Base-by-base conservation (phyloP, 2,329 filamentous ascomycete genomes). In the Colletotrichum costaricense region DNA sequence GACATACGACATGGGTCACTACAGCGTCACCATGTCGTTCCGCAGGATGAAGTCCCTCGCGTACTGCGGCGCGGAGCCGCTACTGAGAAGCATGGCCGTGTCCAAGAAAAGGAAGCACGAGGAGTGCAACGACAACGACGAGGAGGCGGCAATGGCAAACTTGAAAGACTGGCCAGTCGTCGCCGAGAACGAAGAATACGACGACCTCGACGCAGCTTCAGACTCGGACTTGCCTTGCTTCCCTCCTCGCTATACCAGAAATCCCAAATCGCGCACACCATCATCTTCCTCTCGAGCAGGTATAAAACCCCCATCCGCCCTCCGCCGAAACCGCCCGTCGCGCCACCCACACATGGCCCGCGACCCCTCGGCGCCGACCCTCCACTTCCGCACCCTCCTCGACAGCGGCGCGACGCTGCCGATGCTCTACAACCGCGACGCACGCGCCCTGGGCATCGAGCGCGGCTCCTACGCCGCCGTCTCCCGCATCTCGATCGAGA, bases 401-500 rank as follows among this genome's bases (percentile, higher is more conserved):
- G 86, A 88, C 76, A 82, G 80, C 49, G 86, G 86, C 59, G 82
- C 85, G 6, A 86, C 84, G 0, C 80, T 82, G 38, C 85, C 86
- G 1, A 77, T 80, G 38, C 78, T 87, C 38, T 78, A 78, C 64
- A 58, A 74, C 11, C 59, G 75, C 19, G 86, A 87, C 76, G 76
- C 86, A 4, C 42, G 68, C 11, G 63, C 73, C 4, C 77, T 87
- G 4, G 77, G 80, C 2, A 81, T 86, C 69, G 65, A 82, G 65
- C 59, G 76, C 16, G 57, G 60, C 0, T 73, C 46, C 12, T 86
- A 87, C 76, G 75, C 84, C 4, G 76, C 84, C 4, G 81, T 83
- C 12, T 83, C 86, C 70, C 79, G 79, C 28, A 46, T 78, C 9
- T 78, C 63, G 26, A 63, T 28, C 38, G 71, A 78, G 62, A 67